These are phyloP conservation scores for Luffa acutangula DNA, from an alignment of 306 rosid genomes.

Conservation along the genomic window DNA sequence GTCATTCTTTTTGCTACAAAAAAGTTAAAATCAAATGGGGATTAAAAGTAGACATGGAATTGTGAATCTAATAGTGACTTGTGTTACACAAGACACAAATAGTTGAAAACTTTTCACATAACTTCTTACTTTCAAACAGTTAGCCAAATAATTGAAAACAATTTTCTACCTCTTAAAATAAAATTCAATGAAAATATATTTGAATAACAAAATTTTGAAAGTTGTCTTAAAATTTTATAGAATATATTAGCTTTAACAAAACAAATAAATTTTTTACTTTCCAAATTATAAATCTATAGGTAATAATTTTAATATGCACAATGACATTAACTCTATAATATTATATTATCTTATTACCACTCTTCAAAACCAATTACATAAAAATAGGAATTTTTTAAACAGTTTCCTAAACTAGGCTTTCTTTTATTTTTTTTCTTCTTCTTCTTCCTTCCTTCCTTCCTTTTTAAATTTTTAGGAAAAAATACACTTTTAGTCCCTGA, in stretches of 20 bases:
- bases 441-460: too few species aligned
- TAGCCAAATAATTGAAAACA: neutral
- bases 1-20: too few species aligned
- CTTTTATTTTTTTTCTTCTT: too few species aligned
- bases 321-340: neutral
- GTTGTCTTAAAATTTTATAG: too few species aligned
- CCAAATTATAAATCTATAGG: neutral
- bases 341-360: neutral
- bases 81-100: neutral
- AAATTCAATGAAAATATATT: too few species aligned
- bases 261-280: neutral
- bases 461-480: too few species aligned
- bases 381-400: neutral
- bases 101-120: neutral
- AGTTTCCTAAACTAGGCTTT: neutral
- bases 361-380: neutral
- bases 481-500: too few species aligned
- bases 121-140: neutral
- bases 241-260: neutral
- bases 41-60: neutral
- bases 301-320: neutral
- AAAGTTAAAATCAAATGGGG: too few species aligned
- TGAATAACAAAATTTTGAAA: too few species aligned
- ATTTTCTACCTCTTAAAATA: neutral
- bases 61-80: neutral